These are phyloP conservation scores for Talaromyces funiculosus DNA, from an alignment of 2,329 filamentous ascomycete species.

Conservation along the genomic window DNA sequence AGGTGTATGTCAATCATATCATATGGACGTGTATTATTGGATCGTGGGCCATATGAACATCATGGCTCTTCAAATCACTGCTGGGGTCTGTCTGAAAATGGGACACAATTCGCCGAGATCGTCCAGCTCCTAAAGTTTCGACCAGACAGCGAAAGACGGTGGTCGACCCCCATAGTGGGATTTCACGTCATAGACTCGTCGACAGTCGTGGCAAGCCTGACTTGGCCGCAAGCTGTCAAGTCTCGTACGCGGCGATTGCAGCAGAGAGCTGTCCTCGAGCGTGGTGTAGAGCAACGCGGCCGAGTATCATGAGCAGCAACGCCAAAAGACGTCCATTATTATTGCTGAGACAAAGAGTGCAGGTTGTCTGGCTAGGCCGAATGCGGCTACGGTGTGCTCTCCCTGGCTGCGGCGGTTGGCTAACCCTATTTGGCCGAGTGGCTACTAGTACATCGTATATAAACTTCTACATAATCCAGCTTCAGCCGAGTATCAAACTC, in stretches of 20 bases:
- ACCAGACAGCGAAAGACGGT: neutral
- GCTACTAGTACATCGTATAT: too few relatives aligned
- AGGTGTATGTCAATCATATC: neutral
- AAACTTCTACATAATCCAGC: neutral
- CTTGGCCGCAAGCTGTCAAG: neutral
- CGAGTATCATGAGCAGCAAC: neutral
- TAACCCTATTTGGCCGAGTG: neutral
- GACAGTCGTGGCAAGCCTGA: neutral
- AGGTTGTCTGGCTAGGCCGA: neutral
- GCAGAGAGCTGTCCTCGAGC: neutral
- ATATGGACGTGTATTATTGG: neutral
- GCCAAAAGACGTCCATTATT: too few relatives aligned
- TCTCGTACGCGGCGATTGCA: neutral
- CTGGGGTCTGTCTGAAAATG: neutral
- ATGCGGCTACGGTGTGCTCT: conserved; percentile 2
- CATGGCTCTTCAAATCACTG: neutral
- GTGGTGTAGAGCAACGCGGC: neutral
- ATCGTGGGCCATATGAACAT: neutral
- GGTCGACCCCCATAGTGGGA: neutral
- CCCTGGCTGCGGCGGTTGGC: neutral
- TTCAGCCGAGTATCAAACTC: neutral
- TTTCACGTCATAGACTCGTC: conserved; percentile 5
- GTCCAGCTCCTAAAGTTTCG: neutral
- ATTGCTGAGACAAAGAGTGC: neutral
- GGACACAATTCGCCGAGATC: neutral